Conservation (phyloP, 352 stramenopile species). For the Globisporangium lucens region DNA sequence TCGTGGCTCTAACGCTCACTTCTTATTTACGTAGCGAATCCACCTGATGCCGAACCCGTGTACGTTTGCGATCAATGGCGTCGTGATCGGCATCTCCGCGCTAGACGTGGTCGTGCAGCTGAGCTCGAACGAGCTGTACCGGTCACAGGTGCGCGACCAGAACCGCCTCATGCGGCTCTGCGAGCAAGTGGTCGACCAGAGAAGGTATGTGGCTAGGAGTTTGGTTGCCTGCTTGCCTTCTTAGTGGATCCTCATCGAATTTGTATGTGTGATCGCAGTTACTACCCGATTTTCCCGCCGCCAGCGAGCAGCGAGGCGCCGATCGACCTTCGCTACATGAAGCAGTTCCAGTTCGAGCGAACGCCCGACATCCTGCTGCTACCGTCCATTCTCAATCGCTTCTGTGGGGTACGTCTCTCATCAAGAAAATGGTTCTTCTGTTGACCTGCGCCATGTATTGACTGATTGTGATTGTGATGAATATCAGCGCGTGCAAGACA, state of each 20-base stretch:
- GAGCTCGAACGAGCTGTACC: conserved; percentile 77
- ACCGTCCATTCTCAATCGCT: conserved; percentile 92
- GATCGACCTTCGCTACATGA: conserved; percentile 91
- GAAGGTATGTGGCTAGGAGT: conserved; percentile 36
- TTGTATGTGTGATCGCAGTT: conserved; percentile 27
- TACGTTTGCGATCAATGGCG: conserved; percentile 93
- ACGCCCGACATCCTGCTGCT: conserved; percentile 95
- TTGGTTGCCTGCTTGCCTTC: not conserved
- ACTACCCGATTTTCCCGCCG: conserved; percentile 79
- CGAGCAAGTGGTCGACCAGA: conserved; percentile 79
- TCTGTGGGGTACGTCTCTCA: conserved; percentile 68
- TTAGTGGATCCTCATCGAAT: not conserved
- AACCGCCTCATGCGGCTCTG: conserved; percentile 73
- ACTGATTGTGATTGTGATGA: not conserved
- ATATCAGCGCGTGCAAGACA: conserved; percentile 83
- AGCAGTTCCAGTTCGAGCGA: conserved; percentile 89
- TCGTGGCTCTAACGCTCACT: not conserved
- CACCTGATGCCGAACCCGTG: conserved; percentile 95
- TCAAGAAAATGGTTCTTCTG: not conserved
- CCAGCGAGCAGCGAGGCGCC: conserved; percentile 61
- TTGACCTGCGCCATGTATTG: not conserved
- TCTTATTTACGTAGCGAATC: conserved; percentile 53
- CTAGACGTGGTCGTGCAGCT: conserved; percentile 90
- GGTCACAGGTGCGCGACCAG: conserved; percentile 50
- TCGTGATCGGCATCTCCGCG: conserved; percentile 91